phyloP scores from a whole-genome alignment of 352 stramenopile species.

The Pythium rishiriense region DNA sequence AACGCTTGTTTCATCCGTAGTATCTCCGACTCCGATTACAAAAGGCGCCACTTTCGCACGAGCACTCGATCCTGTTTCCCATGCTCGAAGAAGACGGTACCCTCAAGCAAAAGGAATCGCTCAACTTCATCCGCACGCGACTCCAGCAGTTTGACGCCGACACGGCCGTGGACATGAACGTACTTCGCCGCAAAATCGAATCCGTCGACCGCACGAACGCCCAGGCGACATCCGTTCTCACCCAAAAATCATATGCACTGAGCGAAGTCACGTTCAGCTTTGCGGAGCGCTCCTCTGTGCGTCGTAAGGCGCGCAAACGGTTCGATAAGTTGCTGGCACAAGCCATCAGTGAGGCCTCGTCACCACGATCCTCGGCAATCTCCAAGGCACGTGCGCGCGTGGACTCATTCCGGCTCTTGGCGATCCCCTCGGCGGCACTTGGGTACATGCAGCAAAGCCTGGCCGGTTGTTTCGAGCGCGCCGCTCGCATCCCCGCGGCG shows the following conservation, averaged over 20 bases:
- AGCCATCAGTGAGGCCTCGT: constrained; percentile 54
- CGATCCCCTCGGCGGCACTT: constrained; percentile 30
- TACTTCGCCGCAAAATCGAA: constrained; percentile 80
- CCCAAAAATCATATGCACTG: constrained; percentile 56
- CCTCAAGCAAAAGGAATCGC: constrained; percentile 36
- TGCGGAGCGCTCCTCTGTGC: constrained; percentile 54
- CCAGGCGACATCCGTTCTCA: constrained; percentile 48
- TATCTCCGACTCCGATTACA: constrained; percentile 75
- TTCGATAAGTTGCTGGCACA: constrained; percentile 46
- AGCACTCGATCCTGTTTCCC: constrained; percentile 75
- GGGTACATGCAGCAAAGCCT: constrained; percentile 66
- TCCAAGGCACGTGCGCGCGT: constrained; percentile 13
- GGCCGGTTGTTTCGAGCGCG: constrained; percentile 60
- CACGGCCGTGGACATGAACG: constrained; percentile 67
- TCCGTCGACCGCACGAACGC: constrained; percentile 58
- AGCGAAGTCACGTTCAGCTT: constrained; percentile 65
- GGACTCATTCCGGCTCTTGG: constrained; percentile 15
- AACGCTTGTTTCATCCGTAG: constrained; percentile 22
- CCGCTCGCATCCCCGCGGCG: constrained; percentile 26
- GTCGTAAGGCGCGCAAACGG: constrained; percentile 39
- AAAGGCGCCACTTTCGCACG: constrained; percentile 53
- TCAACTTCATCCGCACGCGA: constrained; percentile 63
- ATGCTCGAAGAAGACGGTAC: constrained; percentile 46
- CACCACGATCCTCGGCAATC: constrained; percentile 33
- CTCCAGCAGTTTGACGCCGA: constrained; percentile 61